Evolutionary conservation across 106 monocot genomes (phyloP), one percentile per base, ranked within the genome.

Genomic region (Gastrodia elata): DNA sequence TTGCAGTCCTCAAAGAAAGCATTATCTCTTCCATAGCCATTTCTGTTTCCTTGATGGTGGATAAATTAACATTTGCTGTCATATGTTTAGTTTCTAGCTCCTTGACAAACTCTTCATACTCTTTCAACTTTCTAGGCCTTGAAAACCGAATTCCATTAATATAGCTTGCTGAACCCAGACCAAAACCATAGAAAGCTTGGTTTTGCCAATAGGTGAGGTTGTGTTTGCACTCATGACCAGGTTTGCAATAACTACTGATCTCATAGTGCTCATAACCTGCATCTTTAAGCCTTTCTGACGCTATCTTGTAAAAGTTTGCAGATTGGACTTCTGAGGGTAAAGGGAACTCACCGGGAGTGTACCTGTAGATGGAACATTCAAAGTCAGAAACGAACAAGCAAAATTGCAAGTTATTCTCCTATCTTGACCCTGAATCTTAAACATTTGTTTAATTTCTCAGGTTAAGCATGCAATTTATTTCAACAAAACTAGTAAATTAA

Each of bases 1-100:
- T 80, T 57, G 98, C 83, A 75, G 90, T 98, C 79, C 98, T 86
- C 37, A 98, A 73, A 24, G 98, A 88, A n/a, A 93, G 80, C 98
- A 98, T 98, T 49, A 93, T 88, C 3, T 85, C 85, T 38, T 98
- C 98, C 98, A 91, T 83, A 14, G 93, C 98, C 84, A 85, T 43
- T 35, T 93, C 93, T 56, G 83, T 85, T 27, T 64, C 64, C 24
- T 76, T 82, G 6, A 72, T 7, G 16, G 36, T 68, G 30, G 22
- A 36, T 38, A 7, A 22, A 6, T 71, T 68, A 25, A 0, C 38
- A 3, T 41, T 30, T 13, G 41, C 42, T 30, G 35, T 49, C 32
- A 65, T 13, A 10, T 13, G 3, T 49, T 83, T 76, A 9, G 76
- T 71, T 74, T 92, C 88, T 56, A 93, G 58, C n/a, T 57, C 79